A percentile compares a stretch with the other conserved stretches of the same genome.
Conservation (phyloP, 2,329 filamentous ascomycete species). For the Xylaria sp. region DNA sequence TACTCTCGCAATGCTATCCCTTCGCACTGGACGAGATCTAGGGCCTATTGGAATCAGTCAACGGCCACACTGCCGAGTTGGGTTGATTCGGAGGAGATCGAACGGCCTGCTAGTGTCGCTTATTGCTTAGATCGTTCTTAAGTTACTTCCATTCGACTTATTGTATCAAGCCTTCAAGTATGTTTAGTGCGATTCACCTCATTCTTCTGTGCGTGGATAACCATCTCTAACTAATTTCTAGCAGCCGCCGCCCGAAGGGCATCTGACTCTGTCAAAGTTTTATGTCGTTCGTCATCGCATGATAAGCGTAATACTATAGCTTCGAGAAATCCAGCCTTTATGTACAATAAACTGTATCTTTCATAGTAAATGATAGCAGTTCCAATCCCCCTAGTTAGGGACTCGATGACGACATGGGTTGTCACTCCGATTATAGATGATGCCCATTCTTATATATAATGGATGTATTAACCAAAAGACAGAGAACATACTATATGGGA, state of each 20-base stretch:
- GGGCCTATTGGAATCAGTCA: neutral
- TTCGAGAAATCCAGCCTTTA: neutral
- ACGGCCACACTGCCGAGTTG: conserved; percentile 16
- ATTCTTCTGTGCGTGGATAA: neutral
- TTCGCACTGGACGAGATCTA: neutral
- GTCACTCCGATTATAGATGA: neutral
- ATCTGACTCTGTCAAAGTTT: neutral
- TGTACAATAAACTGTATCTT: neutral
- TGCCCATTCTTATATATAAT: neutral
- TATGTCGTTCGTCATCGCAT: neutral
- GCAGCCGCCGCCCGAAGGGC: neutral
- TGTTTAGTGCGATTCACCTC: neutral
- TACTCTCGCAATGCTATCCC: neutral
- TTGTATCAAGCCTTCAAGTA: neutral
- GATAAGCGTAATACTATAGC: neutral
- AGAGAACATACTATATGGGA: neutral
- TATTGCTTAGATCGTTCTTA: conserved; percentile 22
- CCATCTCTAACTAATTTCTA: conserved; percentile 1
- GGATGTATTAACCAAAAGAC: neutral
- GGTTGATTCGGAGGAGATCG: conserved; percentile 22
- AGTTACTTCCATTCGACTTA: neutral
- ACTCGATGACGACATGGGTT: too few species aligned
- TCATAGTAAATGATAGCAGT: neutral
- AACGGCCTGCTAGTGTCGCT: conserved; percentile 29
- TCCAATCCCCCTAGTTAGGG: too few species aligned